These are phyloP conservation scores for Globisporangium irregulare DNA, from an alignment of 352 stramenopile species.

Conservation along the genomic window DNA sequence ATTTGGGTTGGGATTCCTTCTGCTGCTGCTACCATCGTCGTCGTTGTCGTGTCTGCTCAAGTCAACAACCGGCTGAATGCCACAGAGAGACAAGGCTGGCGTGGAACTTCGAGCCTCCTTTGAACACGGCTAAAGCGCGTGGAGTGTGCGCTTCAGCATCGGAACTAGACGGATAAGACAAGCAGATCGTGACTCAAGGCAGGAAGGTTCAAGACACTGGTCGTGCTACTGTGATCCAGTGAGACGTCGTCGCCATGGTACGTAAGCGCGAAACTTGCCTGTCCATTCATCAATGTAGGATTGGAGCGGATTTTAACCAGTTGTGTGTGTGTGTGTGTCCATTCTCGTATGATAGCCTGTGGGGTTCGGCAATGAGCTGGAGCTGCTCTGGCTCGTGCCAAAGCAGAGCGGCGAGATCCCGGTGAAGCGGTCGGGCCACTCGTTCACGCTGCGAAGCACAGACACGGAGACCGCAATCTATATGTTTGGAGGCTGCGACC, in stretches of 20 bases:
- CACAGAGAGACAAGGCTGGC: background rate
- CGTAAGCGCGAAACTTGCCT: background rate
- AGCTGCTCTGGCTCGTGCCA: constrained; percentile 87
- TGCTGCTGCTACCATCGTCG: background rate
- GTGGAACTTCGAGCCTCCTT: background rate
- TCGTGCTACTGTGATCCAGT: background rate
- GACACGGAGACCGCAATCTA: constrained; percentile 70
- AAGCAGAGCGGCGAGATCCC: constrained; percentile 92
- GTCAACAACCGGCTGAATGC: constrained; percentile 4
- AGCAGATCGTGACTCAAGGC: background rate
- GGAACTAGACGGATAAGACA: background rate
- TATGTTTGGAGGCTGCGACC: constrained; percentile 89
- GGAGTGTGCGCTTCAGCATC: background rate
- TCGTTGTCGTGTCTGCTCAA: constrained; percentile 2
- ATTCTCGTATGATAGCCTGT: constrained; percentile 37
- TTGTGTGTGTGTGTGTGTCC: background rate
- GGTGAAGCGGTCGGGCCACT: constrained; percentile 93
- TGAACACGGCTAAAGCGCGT: background rate
- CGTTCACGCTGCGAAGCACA: constrained; percentile 88
- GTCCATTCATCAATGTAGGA: background rate
- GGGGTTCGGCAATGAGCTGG: constrained; percentile 78
- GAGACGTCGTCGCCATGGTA: background rate
- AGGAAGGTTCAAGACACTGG: background rate
- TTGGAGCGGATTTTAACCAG: background rate
- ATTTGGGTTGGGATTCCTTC: constrained; percentile 1